phyloP scores from a whole-genome alignment of 208 protist species.

The Porcisia deanei region DNA sequence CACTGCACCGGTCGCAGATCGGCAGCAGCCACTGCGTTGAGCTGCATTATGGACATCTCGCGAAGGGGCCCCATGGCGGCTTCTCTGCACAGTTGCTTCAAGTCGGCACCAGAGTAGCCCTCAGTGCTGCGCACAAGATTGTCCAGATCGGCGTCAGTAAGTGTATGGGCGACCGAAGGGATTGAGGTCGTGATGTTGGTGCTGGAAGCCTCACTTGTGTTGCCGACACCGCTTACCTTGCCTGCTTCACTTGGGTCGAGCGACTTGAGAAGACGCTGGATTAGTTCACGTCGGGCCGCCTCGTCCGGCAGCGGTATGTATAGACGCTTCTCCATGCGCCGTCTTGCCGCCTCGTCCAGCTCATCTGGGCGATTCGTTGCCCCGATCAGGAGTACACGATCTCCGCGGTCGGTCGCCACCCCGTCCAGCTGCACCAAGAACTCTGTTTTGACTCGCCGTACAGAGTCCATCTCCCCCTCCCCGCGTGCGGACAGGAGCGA shows the following conservation, averaged over 20 bases:
- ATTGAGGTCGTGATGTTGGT: neutral
- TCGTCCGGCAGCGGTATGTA: slow-evolving; percentile 91
- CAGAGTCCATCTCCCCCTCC: slow-evolving; percentile 81
- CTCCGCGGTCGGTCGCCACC: slow-evolving; percentile 65
- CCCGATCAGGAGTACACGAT: slow-evolving; percentile 89
- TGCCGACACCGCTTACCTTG: neutral
- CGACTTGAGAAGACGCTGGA: slow-evolving; percentile 57
- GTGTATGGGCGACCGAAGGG: slow-evolving; percentile 24
- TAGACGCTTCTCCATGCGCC: slow-evolving; percentile 91
- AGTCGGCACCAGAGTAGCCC: slow-evolving; percentile 81
- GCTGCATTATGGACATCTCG: slow-evolving; percentile 48
- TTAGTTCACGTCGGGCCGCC: slow-evolving; percentile 50
- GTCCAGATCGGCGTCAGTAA: slow-evolving; percentile 39
- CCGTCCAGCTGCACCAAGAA: slow-evolving; percentile 98
- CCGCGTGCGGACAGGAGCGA: slow-evolving; percentile 81
- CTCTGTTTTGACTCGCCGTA: slow-evolving; percentile 99
- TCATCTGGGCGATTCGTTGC: slow-evolving; percentile 92
- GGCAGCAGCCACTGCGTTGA: slow-evolving; percentile 45
- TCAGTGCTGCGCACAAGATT: slow-evolving; percentile 54
- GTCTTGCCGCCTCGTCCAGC: slow-evolving; percentile 86
- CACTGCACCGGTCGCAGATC: slow-evolving; percentile 68
- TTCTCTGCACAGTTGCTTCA: slow-evolving; percentile 78
- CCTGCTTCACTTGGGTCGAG: slow-evolving; percentile 25
- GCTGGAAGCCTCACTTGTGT: slow-evolving; percentile 1
- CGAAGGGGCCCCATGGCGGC: slow-evolving; percentile 80